Evolutionary conservation across 75 land plant species (phyloP).

Genomic region (Cupressus sempervirens): DNA sequence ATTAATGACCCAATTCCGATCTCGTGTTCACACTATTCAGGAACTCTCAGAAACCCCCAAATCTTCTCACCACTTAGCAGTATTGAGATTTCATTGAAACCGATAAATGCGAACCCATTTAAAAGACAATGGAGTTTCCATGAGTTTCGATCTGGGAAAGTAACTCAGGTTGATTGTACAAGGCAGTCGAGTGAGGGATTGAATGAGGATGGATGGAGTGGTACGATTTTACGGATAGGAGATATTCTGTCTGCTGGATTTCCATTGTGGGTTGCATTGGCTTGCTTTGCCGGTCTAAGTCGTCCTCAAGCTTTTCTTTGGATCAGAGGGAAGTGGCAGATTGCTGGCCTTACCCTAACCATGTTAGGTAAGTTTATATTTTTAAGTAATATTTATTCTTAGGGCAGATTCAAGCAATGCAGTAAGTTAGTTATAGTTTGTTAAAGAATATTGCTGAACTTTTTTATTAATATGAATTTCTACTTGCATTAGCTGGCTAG

Average conservation of each 20-base stretch:
- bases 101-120: background rate
- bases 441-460: too few relatives aligned
- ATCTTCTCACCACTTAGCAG: background rate
- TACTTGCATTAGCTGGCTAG: too few relatives aligned
- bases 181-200: slow-evolving; percentile 2
- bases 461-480: too few relatives aligned
- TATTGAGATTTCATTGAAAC: background rate
- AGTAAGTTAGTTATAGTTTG: too few relatives aligned
- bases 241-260: slow-evolving; percentile 68
- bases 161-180: background rate
- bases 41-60: background rate
- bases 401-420: too few relatives aligned
- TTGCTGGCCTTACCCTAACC: slow-evolving; percentile 65
- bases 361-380: slow-evolving; percentile 59
- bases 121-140: background rate
- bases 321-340: slow-evolving; percentile 57
- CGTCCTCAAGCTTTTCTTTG: slow-evolving; percentile 58
- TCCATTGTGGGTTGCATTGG: slow-evolving; percentile 79
- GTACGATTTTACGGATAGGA: slow-evolving; percentile 14
- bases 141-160: background rate
- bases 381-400: too few relatives aligned
- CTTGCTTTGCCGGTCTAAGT: slow-evolving; percentile 46
- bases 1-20: background rate
- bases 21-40: background rate
- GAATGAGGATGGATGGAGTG: slow-evolving; percentile 22